Conservation (phyloP, 2,329 filamentous ascomycete genomes). For the Alternaria ventricosa region DNA sequence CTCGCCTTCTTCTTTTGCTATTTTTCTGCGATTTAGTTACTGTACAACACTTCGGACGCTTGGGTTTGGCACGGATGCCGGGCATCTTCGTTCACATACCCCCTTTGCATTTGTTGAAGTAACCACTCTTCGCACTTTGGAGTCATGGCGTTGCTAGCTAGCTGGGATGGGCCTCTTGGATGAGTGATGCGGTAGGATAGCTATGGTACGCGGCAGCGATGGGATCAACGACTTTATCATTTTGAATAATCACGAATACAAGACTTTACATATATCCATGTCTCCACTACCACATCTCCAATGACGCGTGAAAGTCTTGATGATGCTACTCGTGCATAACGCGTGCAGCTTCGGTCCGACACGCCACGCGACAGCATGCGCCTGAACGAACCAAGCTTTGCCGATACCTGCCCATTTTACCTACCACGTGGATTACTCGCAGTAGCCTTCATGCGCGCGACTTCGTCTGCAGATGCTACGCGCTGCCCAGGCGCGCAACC, state of each 20-base stretch:
- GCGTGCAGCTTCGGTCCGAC: neutral
- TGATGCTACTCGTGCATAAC: neutral
- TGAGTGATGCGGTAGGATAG: conserved; percentile 17
- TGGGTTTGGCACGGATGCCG: conserved; percentile 26
- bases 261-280: conserved; percentile 1
- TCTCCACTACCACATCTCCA: neutral
- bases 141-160: conserved; percentile 18
- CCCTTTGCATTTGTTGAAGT: conserved; percentile 43
- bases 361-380: neutral
- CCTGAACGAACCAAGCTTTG: conserved; percentile 3
- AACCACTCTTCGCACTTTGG: conserved; percentile 31
- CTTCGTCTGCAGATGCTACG: neutral
- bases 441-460: neutral
- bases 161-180: conserved; percentile 9
- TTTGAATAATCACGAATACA: conserved; percentile 28
- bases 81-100: conserved; percentile 34
- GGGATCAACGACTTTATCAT: conserved; percentile 17
- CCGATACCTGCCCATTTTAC: neutral
- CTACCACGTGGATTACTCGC: neutral
- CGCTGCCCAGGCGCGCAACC: neutral
- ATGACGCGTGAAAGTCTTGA: neutral
- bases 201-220: conserved; percentile 14
- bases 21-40: conserved; percentile 28
- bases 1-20: conserved; percentile 23
- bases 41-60: conserved; percentile 29